Base-by-base conservation (phyloP, 2,329 filamentous ascomycete species). In the Rhynchosporium graminicola region DNA sequence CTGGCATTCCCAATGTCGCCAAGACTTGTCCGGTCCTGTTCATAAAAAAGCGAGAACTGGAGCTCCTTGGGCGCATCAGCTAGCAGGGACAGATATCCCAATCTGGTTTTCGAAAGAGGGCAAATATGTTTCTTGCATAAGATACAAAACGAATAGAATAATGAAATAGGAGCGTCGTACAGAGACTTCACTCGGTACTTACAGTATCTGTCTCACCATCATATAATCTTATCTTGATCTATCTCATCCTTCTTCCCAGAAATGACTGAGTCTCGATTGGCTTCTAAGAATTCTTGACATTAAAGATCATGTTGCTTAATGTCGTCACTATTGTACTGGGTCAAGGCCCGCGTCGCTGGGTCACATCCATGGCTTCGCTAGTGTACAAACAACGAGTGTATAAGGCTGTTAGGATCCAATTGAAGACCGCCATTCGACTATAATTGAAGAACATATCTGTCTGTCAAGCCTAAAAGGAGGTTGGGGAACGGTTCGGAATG, bases 1-100 rank as follows among this genome's bases (percentile, higher is more conserved):
- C 50, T 33, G 50, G 33, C 50, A 54, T 54, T 54, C 10, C 38
- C 33, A 13, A 54, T 54, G 13, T 54, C 50, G n/a, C 50, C 50
- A 26, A 54, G 15, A 33, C 33, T 42, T 38, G 50, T 54, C 12
- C 50, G 50, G 36, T 40, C 50, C n/a, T 40, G 20, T 4, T 54
- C 50, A 36, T 33, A 54, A 33, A 26, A 54, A n/a, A 54, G 50
- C 8, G 50, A 54, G 50, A 54, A 54, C 40, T 42, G 50, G 9
- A 54, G 50, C n/a, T 36, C 50, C 7, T 54, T 54, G 7, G 2
- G 36, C 36, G n/a, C 36, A 54, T 7, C 36, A 15, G 50, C 29
- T 42, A 29, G 20, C 36, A 8, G n/a, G 42, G 3, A 20, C n/a
- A 13, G 50, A 40, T n/a, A 54, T 54, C 4, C 40, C 40, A 20